Evolutionary conservation across 169 alveolate genomes (phyloP), one percentile per base, ranked within the genome.

Genomic region (Plasmodium cynomolgi): DNA sequence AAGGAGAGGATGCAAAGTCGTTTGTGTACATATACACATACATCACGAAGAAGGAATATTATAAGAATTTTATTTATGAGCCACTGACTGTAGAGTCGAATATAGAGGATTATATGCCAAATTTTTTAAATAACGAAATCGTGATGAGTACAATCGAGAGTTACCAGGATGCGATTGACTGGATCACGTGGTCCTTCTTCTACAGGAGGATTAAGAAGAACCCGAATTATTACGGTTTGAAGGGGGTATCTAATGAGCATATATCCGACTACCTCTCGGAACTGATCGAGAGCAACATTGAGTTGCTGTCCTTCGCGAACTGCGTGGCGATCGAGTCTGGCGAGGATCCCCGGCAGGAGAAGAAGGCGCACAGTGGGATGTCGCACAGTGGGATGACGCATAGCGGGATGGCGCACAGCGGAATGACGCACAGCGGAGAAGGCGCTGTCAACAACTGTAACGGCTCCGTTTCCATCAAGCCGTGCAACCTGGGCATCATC

Each of bases 131-230:
- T 92, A 99, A 99, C 31, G 99, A 99, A 95, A 98, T 99, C 8
- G 99, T 98, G 23, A 97, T 98, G 96, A 99, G 98, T 77, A 98
- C 98, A 41, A 97, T 99, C 73, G 99, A 98, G 73, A 98, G 97
- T 90, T 98, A 98, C 91, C 99, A 99, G 93, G 99, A 99, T 91
- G 99, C 99, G 23, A 97, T 99, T 17, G 99, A 99, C 95, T 99
- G 99, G 99, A 97, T 99, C 37, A 99, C 99, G 33, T 99, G 99
- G 99, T 98, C 99, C 26, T 98, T 99, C 95, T 98, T 98, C 98
- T 99, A 99, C 96, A 96, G 99, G 83, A 97, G 99, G 86, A 97
- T 99, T 20, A 96, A 99, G 15, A 97, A 98, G 97, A 99, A 99
- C 95, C 99, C 99, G 1, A 99, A 99, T 94, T 99, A 98, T 98